phyloP scores from a whole-genome alignment of 768 basidiomycete species.

The Calocybe indica region DNA sequence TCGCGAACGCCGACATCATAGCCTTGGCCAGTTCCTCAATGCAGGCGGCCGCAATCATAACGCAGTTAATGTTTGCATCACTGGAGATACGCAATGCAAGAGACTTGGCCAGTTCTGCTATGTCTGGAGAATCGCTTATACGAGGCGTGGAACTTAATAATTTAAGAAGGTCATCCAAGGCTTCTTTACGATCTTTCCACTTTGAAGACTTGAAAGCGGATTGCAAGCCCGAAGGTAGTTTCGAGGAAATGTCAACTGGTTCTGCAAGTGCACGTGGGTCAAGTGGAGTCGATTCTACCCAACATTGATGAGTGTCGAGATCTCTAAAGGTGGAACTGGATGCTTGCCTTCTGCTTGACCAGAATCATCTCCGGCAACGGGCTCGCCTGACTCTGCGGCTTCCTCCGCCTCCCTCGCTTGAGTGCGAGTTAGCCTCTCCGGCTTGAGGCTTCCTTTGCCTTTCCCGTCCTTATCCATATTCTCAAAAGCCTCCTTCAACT shows the following conservation, averaged over 20 bases:
- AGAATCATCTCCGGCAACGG: conserved; percentile 26
- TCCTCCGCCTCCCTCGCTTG: conserved; percentile 68
- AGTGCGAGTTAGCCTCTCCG: conserved; percentile 70
- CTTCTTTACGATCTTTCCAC: conserved; percentile 97
- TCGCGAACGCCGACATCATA: conserved; percentile 66
- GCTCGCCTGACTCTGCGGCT: conserved; percentile 23
- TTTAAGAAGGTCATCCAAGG: conserved; percentile 73
- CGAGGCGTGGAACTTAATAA: conserved; percentile 64
- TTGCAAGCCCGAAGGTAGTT: conserved; percentile 72
- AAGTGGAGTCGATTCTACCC: conserved; percentile 43
- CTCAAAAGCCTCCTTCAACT: conserved; percentile 88
- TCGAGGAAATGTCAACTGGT: conserved; percentile 69
- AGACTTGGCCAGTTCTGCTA: conserved; percentile 70
- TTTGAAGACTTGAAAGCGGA: conserved; percentile 80
- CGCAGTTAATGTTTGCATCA: conserved; percentile 95
- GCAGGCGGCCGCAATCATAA: conserved; percentile 80
- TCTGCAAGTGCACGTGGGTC: conserved; percentile 82
- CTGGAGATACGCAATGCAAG: conserved; percentile 76
- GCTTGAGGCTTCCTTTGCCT: conserved; percentile 77
- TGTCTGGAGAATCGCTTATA: conserved; percentile 75
- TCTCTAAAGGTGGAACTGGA: conserved; percentile 1
- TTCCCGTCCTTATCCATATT: conserved; percentile 77
- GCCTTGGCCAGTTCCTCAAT: conserved; percentile 85
- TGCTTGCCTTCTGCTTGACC: conserved; percentile 41
- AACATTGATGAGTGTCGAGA: conserved; percentile 8